phyloP scores from a whole-genome alignment of 1,284 basidiomycete genomes.

The Tilletia walkeri region DNA sequence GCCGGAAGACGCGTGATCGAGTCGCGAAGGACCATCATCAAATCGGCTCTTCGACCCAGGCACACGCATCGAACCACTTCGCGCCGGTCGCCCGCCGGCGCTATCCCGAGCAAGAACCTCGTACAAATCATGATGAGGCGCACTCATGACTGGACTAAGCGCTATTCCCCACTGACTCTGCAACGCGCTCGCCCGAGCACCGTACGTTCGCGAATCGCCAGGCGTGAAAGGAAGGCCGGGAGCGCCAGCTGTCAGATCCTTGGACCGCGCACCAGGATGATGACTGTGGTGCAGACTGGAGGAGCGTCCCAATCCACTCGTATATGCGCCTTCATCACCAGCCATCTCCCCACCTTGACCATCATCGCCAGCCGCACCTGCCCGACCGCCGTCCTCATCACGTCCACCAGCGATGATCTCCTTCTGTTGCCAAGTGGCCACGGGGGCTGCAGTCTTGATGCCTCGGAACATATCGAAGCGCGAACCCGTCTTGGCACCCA shows the following conservation, averaged over 20 bases:
- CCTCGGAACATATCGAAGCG: slow-evolving; percentile 10
- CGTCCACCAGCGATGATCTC: slow-evolving; percentile 14
- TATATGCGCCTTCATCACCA: not conserved
- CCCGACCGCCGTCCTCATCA: not conserved
- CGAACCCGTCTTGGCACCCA: not conserved
- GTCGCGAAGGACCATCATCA: not conserved
- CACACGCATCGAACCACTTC: slow-evolving; percentile 1
- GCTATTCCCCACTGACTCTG: slow-evolving; percentile 17
- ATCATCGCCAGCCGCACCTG: not conserved
- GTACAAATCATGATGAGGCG: not conserved
- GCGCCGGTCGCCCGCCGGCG: slow-evolving; percentile 7
- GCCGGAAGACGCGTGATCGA: not conserved
- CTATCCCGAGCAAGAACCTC: not conserved
- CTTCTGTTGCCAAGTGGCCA: slow-evolving; percentile 10
- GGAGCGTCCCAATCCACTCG: not conserved
- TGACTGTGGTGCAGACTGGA: slow-evolving; percentile 13
- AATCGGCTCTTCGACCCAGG: not conserved
- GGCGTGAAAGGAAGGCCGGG: not conserved
- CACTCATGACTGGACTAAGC: not conserved
- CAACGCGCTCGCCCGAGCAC: slow-evolving; percentile 2
- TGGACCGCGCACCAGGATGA: not conserved
- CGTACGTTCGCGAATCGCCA: slow-evolving; percentile 2
- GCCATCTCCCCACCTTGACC: not conserved
- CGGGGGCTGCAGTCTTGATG: slow-evolving; percentile 13
- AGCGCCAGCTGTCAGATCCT: not conserved